Evolutionary conservation across 352 stramenopile genomes (phyloP).

Genomic region (Phytophthora meadii): DNA sequence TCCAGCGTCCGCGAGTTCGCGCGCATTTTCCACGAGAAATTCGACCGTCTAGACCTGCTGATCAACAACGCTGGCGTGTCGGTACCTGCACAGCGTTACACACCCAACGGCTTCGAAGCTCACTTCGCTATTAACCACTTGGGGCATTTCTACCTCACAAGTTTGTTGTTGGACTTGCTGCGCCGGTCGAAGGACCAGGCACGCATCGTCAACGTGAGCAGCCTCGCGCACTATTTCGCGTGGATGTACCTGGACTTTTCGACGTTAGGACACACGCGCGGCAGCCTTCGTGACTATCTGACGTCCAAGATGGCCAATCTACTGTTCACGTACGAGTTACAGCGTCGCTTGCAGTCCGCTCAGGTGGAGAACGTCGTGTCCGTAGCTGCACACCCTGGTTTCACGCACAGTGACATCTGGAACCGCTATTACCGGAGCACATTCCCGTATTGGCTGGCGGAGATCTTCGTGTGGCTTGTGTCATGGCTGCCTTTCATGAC

Average conservation of each 20-base stretch:
- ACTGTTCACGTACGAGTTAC: conserved; percentile 71
- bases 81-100: conserved; percentile 41
- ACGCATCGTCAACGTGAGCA: conserved; percentile 65
- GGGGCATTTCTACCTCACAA: conserved; percentile 72
- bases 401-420: conserved; percentile 63
- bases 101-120: conserved; percentile 50
- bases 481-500: conserved; percentile 56
- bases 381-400: conserved; percentile 61
- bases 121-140: conserved; percentile 84
- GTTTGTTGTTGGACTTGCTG: conserved; percentile 48
- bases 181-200: conserved; percentile 41
- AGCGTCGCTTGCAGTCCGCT: conserved; percentile 42
- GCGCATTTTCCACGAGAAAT: conserved; percentile 37
- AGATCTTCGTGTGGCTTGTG: conserved; percentile 47
- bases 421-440: conserved; percentile 49
- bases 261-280: conserved; percentile 45
- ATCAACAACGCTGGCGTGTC: conserved; percentile 83
- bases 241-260: conserved; percentile 46
- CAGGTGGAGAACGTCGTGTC: conserved; percentile 50
- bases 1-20: conserved; percentile 54
- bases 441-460: conserved; percentile 41
- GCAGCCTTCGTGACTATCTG: conserved; percentile 52
- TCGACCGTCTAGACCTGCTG: conserved; percentile 62
- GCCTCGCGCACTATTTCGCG: conserved; percentile 49
- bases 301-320: conserved; percentile 67